Evolutionary conservation across 352 stramenopile genomes (phyloP).

Genomic region (Aphanomyces invadans): DNA sequence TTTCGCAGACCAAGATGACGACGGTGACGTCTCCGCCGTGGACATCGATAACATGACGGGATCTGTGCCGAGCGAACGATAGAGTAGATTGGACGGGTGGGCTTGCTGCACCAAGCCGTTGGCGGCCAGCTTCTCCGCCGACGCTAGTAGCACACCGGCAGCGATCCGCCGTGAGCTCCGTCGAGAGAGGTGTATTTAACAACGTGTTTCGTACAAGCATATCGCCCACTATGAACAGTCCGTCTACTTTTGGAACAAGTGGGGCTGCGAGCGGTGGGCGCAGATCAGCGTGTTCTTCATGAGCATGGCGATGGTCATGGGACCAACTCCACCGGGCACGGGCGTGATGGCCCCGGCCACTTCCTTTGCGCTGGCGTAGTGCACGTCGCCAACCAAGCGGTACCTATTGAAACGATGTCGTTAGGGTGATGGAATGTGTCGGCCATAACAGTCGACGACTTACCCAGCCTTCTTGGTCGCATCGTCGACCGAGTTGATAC

Average conservation of each 20-base stretch:
- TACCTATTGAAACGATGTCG: constrained; percentile 66
- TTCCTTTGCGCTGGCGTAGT: constrained; percentile 76
- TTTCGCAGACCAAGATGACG: too few species aligned
- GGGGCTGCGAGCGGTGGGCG: constrained; percentile 6
- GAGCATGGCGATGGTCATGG: constrained; percentile 97
- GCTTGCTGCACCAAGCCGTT: too few species aligned
- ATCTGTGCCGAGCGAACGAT: too few species aligned
- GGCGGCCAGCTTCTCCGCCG: too few species aligned
- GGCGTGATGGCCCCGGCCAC: constrained; percentile 92
- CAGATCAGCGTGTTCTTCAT: constrained; percentile 73
- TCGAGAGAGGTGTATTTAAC: too few species aligned
- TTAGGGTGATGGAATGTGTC: constrained; percentile 27
- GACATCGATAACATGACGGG: too few species aligned
- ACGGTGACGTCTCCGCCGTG: too few species aligned
- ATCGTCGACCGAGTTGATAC: constrained; percentile 96
- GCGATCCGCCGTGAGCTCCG: too few species aligned
- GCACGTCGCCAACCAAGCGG: constrained; percentile 96
- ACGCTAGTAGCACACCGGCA: too few species aligned
- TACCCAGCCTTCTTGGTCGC: constrained; percentile 25
- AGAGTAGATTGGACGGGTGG: too few species aligned
- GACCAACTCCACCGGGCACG: constrained; percentile 96
- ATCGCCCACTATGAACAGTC: too few species aligned
- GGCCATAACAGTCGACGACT: neutral
- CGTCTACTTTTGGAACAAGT: constrained; percentile 8
- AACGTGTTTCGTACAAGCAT: too few species aligned